Evolutionary conservation across 78 protist genomes (phyloP).

Genomic region (Dictyostelium intermedium): DNA sequence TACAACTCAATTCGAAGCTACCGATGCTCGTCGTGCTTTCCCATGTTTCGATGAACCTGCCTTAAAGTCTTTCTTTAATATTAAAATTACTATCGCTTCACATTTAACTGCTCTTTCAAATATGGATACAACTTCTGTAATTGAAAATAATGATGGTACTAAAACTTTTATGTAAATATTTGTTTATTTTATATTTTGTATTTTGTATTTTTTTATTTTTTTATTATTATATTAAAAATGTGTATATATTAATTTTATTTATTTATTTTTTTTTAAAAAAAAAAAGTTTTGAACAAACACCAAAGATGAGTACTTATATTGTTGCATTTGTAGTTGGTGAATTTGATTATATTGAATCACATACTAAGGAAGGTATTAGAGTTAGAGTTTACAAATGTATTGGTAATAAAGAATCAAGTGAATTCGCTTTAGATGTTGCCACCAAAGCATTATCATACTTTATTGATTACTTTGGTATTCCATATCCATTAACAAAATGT

Average conservation of each 20-base stretch:
- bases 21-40: conserved; percentile 94
- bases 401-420: conserved; percentile 77
- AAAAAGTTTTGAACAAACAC: conserved; percentile 50
- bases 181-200: too few species aligned
- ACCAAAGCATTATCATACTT: conserved; percentile 65
- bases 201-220: too few species aligned
- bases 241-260: neutral
- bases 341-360: conserved; percentile 78
- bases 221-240: too few species aligned
- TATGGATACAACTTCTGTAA: conserved; percentile 13
- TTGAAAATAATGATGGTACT: conserved; percentile 80
- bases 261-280: neutral
- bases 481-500: conserved; percentile 91
- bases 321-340: conserved; percentile 92
- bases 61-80: conserved; percentile 88
- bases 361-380: conserved; percentile 37
- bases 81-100: conserved; percentile 20
- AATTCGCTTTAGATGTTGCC: conserved; percentile 90
- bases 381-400: conserved; percentile 87
- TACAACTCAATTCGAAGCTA: conserved; percentile 94
- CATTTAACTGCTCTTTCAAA: conserved; percentile 69
- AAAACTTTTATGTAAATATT: conserved; percentile 69
- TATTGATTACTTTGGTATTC: conserved; percentile 81
- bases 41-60: conserved; percentile 95
- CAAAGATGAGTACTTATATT: conserved; percentile 94